phyloP scores from a whole-genome alignment of 2,329 filamentous ascomycete species.

The Alternaria conjuncta region DNA sequence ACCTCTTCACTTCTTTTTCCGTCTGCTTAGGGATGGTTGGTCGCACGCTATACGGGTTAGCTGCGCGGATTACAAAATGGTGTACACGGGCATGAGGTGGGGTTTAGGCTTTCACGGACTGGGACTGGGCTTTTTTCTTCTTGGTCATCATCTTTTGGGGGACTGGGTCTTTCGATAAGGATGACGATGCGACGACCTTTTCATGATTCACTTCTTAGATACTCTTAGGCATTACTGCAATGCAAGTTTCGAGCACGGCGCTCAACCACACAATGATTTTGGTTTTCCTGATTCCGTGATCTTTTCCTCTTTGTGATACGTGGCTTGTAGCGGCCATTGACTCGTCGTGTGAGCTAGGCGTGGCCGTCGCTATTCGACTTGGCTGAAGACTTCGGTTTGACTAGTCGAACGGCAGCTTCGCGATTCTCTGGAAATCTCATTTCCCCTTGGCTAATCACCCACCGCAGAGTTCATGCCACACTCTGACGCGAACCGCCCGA shows the following conservation, averaged over 20 bases:
- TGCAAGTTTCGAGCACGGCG: not conserved
- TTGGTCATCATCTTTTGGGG: not conserved
- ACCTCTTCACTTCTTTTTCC: not conserved
- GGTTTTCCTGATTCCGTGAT: not conserved
- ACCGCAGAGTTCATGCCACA: too few relatives aligned
- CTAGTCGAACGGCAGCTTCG: too few relatives aligned
- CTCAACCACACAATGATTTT: not conserved
- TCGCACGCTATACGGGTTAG: not conserved
- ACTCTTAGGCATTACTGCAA: not conserved
- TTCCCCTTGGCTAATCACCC: too few relatives aligned
- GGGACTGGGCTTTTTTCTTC: not conserved
- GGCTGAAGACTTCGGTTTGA: too few relatives aligned
- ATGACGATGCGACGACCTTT: slow-evolving; percentile 1
- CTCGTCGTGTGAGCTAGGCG: not conserved
- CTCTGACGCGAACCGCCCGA: too few relatives aligned
- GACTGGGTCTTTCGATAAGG: slow-evolving; percentile 1
- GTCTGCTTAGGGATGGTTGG: not conserved
- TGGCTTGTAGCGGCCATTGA: not conserved
- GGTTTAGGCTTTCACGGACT: not conserved
- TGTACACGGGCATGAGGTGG: not conserved
- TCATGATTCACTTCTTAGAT: slow-evolving; percentile 8
- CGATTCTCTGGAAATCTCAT: not conserved
- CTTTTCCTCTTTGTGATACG: too few relatives aligned
- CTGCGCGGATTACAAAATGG: not conserved
- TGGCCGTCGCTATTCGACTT: too few relatives aligned